Evolutionary conservation across 2,329 filamentous ascomycete genomes (phyloP).

Genomic region (Xylaria sp.): DNA sequence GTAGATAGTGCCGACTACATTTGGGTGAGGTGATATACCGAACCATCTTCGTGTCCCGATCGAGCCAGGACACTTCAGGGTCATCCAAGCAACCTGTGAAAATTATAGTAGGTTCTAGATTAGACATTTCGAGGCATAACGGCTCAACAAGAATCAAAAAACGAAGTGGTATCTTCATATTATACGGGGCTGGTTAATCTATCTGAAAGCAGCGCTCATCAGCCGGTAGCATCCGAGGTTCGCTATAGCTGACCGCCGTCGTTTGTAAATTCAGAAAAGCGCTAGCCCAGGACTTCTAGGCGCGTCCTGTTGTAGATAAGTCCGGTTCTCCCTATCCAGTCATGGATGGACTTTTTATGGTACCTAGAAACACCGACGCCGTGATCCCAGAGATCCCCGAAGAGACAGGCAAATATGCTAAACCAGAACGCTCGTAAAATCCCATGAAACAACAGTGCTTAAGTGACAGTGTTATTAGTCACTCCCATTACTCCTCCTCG

Average conservation of each 20-base stretch:
- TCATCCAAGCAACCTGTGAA: too few relatives aligned
- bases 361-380: slow-evolving; percentile 19
- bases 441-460: too few relatives aligned
- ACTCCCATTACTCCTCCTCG: slow-evolving; percentile 33
- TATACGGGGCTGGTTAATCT: not conserved
- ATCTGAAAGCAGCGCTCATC: not conserved
- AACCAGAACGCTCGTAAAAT: slow-evolving; percentile 3
- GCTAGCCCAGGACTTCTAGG: not conserved
- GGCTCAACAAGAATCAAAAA: not conserved
- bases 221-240: not conserved
- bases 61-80: too few relatives aligned
- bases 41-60: too few relatives aligned
- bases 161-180: not conserved
- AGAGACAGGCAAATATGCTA: slow-evolving; percentile 1
- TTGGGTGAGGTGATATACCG: too few relatives aligned
- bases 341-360: slow-evolving; percentile 14
- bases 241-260: not conserved
- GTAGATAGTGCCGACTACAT: too few relatives aligned
- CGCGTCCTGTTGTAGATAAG: slow-evolving; percentile 3
- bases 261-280: not conserved
- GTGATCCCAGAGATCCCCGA: slow-evolving; percentile 1
- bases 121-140: too few relatives aligned
- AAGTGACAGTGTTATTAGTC: not conserved
- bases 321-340: not conserved
- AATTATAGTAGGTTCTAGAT: too few relatives aligned